Base-by-base conservation (phyloP, 2,329 filamentous ascomycete genomes). In the Alternaria hordeiaustralica region DNA sequence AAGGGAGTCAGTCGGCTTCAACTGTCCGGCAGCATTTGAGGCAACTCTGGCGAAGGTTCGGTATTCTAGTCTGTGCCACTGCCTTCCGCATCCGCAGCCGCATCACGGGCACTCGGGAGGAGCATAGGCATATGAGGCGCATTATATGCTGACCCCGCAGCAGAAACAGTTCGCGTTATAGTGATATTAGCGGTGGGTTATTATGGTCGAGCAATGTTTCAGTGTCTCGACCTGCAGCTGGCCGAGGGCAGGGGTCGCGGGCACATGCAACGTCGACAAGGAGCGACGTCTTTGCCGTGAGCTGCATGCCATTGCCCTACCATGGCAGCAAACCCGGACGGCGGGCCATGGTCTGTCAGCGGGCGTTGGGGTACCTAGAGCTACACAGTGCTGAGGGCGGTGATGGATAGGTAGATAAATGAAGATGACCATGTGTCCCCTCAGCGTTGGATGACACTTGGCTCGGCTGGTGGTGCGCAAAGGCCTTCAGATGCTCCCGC, bases 201-300 rank as follows among this genome's bases (percentile, higher is more conserved):
- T 56, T 54, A 25, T 46, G 54, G 63, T 63, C 57, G 55, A 57
- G 63, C 59, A 23, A 59, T 55, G 66, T 69, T 69, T 69, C 66
- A 69, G 59, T 61, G 30, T 49, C 18, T 46, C 44, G 45, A 41
- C 58, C 46, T 56, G 60, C 51, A 45, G 30, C 49, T 54, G 26
- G 57, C 54, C 64, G 64, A 57, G 23, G 33, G 45, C 63, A 55
- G 58, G 60, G 63, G 63, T 21, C 20, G 8, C 11, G 23, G 18
- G 44, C 43, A 45, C 54, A 56, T 55, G 59, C 55, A 47, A 21
- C 46, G 33, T 41, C 44, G 44, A 36, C 25, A 57, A n/a, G 26
- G 44, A 47, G 25, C n/a, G 11, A 21, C 41, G 45, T 58, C 23
- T 51, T 44, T 45, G 53, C 55, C 46, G 33, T 44, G 55, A 51